Percentiles rank a stretch among this genome's conserved stretches.
phyloP scores from a whole-genome alignment of 2,329 filamentous ascomycete genomes.

The Thielaviopsis musarum region DNA sequence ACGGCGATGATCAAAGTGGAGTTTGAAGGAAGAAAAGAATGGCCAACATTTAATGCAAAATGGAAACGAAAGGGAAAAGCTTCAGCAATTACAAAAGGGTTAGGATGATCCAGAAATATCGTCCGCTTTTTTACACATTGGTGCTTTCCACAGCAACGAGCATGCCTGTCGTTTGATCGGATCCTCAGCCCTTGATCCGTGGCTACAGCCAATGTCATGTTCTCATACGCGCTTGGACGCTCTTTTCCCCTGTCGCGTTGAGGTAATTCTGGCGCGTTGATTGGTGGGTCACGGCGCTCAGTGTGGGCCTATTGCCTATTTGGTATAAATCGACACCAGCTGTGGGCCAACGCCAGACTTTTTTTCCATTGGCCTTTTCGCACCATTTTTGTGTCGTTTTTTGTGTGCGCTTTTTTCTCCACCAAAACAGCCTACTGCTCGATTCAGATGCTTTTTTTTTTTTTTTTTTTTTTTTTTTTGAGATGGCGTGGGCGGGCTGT shows the following conservation, averaged over 20 bases:
- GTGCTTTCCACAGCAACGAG: not conserved
- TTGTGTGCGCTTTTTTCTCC: too few relatives aligned
- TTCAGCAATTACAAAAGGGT: not conserved
- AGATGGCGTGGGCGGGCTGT: not conserved
- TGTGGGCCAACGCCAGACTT: not conserved
- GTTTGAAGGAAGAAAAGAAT: not conserved
- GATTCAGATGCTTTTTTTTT: too few relatives aligned
- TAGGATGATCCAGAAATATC: not conserved
- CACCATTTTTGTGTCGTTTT: not conserved
- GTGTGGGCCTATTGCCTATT: not conserved
- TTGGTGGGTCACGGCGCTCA: not conserved
- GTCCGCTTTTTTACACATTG: not conserved
- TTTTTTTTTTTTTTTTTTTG: not conserved
- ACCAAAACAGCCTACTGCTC: too few relatives aligned
- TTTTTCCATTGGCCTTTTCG: not conserved
- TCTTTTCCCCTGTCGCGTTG: not conserved
- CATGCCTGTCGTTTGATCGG: not conserved
- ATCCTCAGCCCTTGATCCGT: not conserved
- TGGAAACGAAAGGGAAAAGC: not conserved
- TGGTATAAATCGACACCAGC: not conserved
- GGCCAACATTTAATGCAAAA: not conserved
- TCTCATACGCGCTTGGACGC: not conserved
- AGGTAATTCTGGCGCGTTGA: not conserved
- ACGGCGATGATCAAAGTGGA: not conserved
- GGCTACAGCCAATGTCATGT: not conserved